phyloP scores from a whole-genome alignment of 1,284 basidiomycete genomes.

The Neonothopanus nambi region DNA sequence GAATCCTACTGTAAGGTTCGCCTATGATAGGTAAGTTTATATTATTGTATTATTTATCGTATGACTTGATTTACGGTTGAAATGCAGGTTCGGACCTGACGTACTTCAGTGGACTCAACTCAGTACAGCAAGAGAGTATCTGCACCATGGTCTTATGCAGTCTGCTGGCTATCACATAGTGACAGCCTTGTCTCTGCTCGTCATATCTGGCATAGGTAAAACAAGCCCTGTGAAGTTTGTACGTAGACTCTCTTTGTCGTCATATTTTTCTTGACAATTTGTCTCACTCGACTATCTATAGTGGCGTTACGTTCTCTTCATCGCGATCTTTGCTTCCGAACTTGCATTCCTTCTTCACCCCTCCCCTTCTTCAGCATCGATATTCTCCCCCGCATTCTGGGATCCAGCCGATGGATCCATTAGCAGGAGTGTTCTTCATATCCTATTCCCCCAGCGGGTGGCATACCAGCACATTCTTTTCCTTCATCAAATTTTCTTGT shows the following conservation, averaged over 20 bases:
- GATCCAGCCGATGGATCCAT: conserved; percentile 28
- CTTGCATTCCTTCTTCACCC: conserved; percentile 63
- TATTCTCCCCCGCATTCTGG: conserved; percentile 24
- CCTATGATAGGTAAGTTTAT: conserved; percentile 76
- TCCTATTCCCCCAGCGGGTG: conserved; percentile 63
- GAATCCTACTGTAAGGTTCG: conserved; percentile 78
- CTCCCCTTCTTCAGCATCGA: conserved; percentile 36
- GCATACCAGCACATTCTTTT: conserved; percentile 74
- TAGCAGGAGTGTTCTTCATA: conserved; percentile 41
- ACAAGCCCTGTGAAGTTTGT: conserved; percentile 67
- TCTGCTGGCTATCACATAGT: conserved; percentile 75
- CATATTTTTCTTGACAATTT: conserved; percentile 16
- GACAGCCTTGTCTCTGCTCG: conserved; percentile 57
- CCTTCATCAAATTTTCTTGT: conserved; percentile 76
- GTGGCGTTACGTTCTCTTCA: conserved; percentile 79
- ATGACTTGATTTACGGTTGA: background rate
- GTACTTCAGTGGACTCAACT: conserved; percentile 69
- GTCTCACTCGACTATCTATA: conserved; percentile 26
- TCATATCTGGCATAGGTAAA: conserved; percentile 64
- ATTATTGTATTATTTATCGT: background rate
- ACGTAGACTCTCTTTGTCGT: conserved; percentile 31
- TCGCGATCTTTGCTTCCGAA: conserved; percentile 59
- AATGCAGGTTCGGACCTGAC: conserved; percentile 68
- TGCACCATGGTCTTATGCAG: conserved; percentile 66
- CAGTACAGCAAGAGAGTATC: conserved; percentile 67